phyloP scores from a whole-genome alignment of 228 moss, liverwort and hornwort species.

The Sphagnum fallax region DNA sequence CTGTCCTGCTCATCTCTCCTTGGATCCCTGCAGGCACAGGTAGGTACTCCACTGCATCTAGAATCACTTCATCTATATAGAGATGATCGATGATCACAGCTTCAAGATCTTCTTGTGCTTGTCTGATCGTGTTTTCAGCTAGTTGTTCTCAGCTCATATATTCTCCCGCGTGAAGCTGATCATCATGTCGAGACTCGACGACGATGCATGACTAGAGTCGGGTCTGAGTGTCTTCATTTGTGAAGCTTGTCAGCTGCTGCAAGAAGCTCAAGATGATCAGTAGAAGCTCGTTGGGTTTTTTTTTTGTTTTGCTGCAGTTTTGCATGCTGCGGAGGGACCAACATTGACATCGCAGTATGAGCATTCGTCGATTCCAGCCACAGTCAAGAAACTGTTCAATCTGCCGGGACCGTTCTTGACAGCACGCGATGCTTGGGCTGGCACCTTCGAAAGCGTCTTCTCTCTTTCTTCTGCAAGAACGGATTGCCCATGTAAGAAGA shows the following conservation, averaged over 20 bases:
- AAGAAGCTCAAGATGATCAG: no score
- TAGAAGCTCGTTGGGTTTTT: background rate
- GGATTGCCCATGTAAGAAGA: constrained; percentile 69
- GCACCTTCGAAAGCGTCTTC: constrained; percentile 69
- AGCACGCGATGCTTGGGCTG: constrained; percentile 83
- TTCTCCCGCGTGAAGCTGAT: no score
- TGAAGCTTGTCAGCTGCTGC: no score
- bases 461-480: constrained; percentile 59
- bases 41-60: constrained; percentile 1
- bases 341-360: constrained; percentile 72
- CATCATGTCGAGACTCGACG: no score
- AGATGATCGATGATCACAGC: no score
- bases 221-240: no score
- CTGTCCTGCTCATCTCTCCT: constrained; percentile 75
- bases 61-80: background rate
- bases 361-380: constrained; percentile 88
- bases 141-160: no score
- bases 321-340: constrained; percentile 68
- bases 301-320: constrained; percentile 30
- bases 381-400: constrained; percentile 66
- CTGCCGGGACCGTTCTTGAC: constrained; percentile 53
- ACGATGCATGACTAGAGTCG: no score
- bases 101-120: no score
- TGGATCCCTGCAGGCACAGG: constrained; percentile 77
- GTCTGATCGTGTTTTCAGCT: no score